These are phyloP conservation scores for Aspergillus bertholletiae DNA, from an alignment of 495 filamentous ascomycete species.

Conservation along the genomic window DNA sequence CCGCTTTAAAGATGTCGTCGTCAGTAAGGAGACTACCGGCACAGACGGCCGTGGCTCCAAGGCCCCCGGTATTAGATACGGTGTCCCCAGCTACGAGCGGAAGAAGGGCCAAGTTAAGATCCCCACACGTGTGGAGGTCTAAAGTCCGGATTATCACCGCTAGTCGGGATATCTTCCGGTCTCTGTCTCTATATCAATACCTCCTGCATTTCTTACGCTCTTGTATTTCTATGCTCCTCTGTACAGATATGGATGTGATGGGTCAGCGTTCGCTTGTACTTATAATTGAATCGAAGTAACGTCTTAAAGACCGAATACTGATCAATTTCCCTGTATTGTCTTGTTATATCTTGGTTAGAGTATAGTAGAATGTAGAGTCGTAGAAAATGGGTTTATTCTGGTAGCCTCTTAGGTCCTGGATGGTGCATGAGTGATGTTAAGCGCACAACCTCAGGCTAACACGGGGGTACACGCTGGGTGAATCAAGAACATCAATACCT, in stretches of 20 bases:
- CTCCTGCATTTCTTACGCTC: slow-evolving; percentile 20
- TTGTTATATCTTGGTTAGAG: not conserved
- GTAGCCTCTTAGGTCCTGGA: no score
- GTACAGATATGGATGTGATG: slow-evolving; percentile 9
- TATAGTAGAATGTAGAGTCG: not conserved
- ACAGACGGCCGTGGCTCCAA: slow-evolving; percentile 52
- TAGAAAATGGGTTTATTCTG: not conserved
- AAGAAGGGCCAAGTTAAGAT: slow-evolving; percentile 75
- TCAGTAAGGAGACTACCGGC: slow-evolving; percentile 57
- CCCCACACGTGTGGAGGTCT: slow-evolving; percentile 57
- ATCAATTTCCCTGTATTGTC: not conserved
- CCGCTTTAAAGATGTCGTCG: slow-evolving; percentile 62
- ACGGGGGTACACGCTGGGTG: no score
- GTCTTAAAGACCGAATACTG: not conserved
- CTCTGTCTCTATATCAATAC: not conserved
- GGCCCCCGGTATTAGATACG: slow-evolving; percentile 65
- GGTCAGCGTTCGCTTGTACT: slow-evolving; percentile 2
- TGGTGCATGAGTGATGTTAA: no score
- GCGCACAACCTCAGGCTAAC: no score
- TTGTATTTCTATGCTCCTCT: slow-evolving; percentile 23
- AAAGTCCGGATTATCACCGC: not conserved
- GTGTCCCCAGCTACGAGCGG: slow-evolving; percentile 63
- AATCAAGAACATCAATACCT: not conserved
- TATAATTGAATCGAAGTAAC: not conserved
- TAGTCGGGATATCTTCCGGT: not conserved